Evolutionary conservation across 768 basidiomycete species (phyloP), one percentile per base, ranked within the genome.

Genomic region (Amanita phalloides): DNA sequence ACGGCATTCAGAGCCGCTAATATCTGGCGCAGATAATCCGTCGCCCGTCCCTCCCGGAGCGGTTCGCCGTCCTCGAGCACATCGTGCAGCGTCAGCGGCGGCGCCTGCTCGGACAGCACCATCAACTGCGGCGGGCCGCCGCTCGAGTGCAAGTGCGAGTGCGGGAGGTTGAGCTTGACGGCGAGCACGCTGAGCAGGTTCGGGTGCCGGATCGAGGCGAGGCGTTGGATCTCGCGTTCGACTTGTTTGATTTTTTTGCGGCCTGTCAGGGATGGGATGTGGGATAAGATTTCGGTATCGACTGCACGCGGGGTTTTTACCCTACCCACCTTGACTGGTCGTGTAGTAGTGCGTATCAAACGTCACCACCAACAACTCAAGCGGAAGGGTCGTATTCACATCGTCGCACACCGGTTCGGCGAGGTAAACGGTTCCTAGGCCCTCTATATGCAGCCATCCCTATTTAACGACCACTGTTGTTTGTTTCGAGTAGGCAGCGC

Each of bases 351-450:
- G 70, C 1, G 83, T 75, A 44, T 76, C 71, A 58, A 92, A 91
- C 14, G 73, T 73, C 21, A 88, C 72, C 4, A 79, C 67, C 58
- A 82, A 76, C 8, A 91, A 68, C 58, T 90, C 87, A 4, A 92
- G 70, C 23, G 82, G 79, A 13, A 79, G 64, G 2, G 74, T 73
- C 0, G 64, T 68, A 53, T 75, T 68, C 13, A 77, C 68, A 55
- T 83, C 78, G 53, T 89, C 85, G 59, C 79, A 79, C 13, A 90
- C 65, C 6, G 89, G 88, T 54, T 89, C 86, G 0, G 86, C 88
- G 50, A 81, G 71, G 64, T 84, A 90, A 0, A 78, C 69, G 8
- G 76, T 80, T 1, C 85, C 86, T 28, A 89, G 67, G 39, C 72
- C 74, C 44, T 81, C 88, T 82, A 20, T 17, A 9, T 32, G 23